phyloP scores from a whole-genome alignment of 768 basidiomycete species.

The Phylloporus rhodoxanthus region DNA sequence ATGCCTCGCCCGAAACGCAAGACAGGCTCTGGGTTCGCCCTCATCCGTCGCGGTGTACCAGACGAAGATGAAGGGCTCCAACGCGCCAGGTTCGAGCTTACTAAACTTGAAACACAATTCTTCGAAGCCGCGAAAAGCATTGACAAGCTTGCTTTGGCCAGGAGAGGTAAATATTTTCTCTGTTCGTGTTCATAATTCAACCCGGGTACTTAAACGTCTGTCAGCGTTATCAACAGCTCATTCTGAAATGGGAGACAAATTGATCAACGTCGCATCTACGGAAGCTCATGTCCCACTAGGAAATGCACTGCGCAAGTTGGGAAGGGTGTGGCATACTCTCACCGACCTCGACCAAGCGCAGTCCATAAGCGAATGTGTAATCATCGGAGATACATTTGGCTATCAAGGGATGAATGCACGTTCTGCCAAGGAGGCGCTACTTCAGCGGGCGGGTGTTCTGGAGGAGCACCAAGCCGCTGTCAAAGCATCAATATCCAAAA shows the following conservation, averaged over 20 bases:
- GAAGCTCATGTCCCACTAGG: constrained; percentile 84
- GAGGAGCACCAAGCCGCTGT: constrained; percentile 94
- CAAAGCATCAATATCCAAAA: constrained; percentile 88
- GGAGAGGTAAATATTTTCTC: constrained; percentile 55
- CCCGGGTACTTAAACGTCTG: background rate
- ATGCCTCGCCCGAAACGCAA: constrained; percentile 72
- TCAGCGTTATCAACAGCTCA: constrained; percentile 73
- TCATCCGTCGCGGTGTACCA: constrained; percentile 74
- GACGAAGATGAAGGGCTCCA: constrained; percentile 95
- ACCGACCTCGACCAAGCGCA: constrained; percentile 88
- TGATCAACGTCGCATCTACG: constrained; percentile 82
- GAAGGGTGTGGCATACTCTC: constrained; percentile 79
- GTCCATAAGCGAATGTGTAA: constrained; percentile 89
- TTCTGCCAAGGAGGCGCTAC: constrained; percentile 90
- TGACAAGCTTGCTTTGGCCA: constrained; percentile 73
- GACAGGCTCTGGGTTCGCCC: constrained; percentile 64
- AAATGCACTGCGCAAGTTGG: constrained; percentile 78
- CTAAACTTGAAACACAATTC: constrained; percentile 87
- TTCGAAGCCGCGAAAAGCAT: constrained; percentile 89
- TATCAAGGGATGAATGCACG: constrained; percentile 97
- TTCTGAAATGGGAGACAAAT: constrained; percentile 89
- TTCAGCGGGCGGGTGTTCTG: constrained; percentile 82
- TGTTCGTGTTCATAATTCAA: background rate
- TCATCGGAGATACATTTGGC: constrained; percentile 91
- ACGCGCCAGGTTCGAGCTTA: constrained; percentile 83